A percentile compares a stretch with the other conserved stretches of the same genome.
These are phyloP conservation scores for Collybia mongolica DNA, from an alignment of 768 basidiomycete genomes.

Conservation along the genomic window DNA sequence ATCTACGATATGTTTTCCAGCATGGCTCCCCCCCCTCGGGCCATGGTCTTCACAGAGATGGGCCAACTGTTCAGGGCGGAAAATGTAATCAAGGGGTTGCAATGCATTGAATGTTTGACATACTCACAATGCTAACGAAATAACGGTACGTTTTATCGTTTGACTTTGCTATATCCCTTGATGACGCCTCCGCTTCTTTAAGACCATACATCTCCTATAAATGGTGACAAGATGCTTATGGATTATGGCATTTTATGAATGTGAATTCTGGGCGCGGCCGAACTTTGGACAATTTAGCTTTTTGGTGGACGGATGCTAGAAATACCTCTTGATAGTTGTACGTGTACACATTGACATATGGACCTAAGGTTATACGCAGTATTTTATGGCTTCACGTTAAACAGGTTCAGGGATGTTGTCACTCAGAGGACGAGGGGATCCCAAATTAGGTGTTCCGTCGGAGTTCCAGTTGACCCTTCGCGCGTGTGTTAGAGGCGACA, in stretches of 20 bases:
- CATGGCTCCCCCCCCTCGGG: constrained; percentile 1
- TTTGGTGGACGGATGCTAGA: constrained; percentile 6
- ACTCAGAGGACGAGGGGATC: constrained; percentile 12
- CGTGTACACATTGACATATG: background rate
- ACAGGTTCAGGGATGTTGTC: constrained; percentile 17
- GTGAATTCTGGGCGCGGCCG: too few relatives aligned
- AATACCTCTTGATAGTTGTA: constrained; percentile 2
- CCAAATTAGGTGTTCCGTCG: constrained; percentile 21
- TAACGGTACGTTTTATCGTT: background rate
- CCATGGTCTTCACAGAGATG: too few relatives aligned
- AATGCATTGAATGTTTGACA: background rate
- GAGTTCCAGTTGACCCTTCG: constrained; percentile 19
- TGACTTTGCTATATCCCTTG: background rate
- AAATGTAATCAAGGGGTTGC: background rate
- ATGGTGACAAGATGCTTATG: too few relatives aligned
- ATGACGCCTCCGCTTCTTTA: too few relatives aligned
- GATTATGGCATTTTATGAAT: too few relatives aligned
- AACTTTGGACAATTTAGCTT: too few relatives aligned
- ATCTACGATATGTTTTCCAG: constrained; percentile 28
- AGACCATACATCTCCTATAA: too few relatives aligned
- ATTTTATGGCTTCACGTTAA: constrained; percentile 1
- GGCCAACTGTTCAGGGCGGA: background rate
- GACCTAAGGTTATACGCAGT: background rate
- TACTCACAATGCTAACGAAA: background rate
- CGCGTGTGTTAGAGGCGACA: background rate